Evolutionary conservation across 805 yeast species (phyloP).

Genomic region (Yarrowia osloensis): DNA sequence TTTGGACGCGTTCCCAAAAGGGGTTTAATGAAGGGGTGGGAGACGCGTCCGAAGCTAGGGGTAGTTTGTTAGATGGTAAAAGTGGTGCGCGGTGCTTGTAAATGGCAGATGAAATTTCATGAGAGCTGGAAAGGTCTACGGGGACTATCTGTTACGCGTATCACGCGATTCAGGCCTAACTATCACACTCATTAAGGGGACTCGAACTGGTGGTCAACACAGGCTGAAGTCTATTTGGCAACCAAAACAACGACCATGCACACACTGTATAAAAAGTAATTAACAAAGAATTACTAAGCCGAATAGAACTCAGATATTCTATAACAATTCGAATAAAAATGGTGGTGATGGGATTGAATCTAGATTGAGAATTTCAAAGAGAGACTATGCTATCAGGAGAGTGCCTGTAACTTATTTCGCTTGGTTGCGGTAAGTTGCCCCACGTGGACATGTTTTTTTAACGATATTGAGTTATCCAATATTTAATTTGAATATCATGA

Average conservation of each 20-base stretch:
- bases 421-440: too few species aligned
- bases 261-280: slow-evolving; percentile 10
- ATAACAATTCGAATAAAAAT: too few species aligned
- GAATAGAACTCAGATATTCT: too few species aligned
- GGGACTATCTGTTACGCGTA: neutral
- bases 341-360: too few species aligned
- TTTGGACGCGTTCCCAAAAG: slow-evolving; percentile 15
- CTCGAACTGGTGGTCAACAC: neutral
- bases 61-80: neutral
- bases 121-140: too few species aligned
- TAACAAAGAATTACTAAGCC: too few species aligned
- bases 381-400: too few species aligned
- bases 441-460: too few species aligned
- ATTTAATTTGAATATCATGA: too few species aligned
- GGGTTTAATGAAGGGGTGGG: slow-evolving; percentile 9
- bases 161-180: neutral
- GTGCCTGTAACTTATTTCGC: too few species aligned
- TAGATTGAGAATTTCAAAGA: too few species aligned
- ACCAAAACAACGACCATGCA: neutral
- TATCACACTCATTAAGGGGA: neutral
- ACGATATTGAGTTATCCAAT: too few species aligned
- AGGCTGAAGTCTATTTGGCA: neutral
- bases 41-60: slow-evolving; percentile 16
- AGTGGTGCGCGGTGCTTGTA: neutral
- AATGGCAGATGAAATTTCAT: neutral